Percentiles rank a stretch among this genome's conserved stretches.
Evolutionary conservation across 495 filamentous ascomycete genomes (phyloP).

Genomic region (Aspergillus olivimuriae): DNA sequence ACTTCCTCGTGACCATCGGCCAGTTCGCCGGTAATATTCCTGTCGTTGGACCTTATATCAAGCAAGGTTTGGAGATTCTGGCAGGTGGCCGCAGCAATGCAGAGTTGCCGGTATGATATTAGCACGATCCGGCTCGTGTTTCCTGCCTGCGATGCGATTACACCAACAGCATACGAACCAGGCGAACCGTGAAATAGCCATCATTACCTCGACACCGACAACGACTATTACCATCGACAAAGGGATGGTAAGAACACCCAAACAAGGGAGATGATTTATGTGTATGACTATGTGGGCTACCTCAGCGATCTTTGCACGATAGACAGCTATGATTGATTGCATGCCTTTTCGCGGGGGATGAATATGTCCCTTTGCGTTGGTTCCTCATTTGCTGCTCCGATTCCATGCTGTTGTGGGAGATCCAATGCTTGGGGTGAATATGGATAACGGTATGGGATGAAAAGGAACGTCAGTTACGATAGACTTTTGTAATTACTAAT

Average conservation of each 20-base stretch:
- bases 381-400: too few relatives aligned
- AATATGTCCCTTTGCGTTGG: too few relatives aligned
- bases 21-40: conserved; percentile 81
- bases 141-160: too few relatives aligned
- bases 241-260: neutral
- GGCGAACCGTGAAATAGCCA: too few relatives aligned
- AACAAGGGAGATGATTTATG: neutral
- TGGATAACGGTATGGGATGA: too few relatives aligned
- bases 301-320: neutral
- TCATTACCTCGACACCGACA: too few relatives aligned
- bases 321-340: conserved; percentile 3
- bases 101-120: conserved; percentile 60
- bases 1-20: conserved; percentile 89
- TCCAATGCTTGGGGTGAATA: too few relatives aligned
- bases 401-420: too few relatives aligned
- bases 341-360: neutral
- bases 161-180: too few relatives aligned
- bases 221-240: too few relatives aligned
- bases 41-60: conserved; percentile 78
- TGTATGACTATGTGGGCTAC: neutral
- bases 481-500: conserved; percentile 2
- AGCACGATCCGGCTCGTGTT: too few relatives aligned
- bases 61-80: conserved; percentile 55
- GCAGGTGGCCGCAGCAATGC: conserved; percentile 62
- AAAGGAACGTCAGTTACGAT: too few relatives aligned